phyloP scores from a whole-genome alignment of 2,329 filamentous ascomycete genomes.

The Falciphora oryzae region DNA sequence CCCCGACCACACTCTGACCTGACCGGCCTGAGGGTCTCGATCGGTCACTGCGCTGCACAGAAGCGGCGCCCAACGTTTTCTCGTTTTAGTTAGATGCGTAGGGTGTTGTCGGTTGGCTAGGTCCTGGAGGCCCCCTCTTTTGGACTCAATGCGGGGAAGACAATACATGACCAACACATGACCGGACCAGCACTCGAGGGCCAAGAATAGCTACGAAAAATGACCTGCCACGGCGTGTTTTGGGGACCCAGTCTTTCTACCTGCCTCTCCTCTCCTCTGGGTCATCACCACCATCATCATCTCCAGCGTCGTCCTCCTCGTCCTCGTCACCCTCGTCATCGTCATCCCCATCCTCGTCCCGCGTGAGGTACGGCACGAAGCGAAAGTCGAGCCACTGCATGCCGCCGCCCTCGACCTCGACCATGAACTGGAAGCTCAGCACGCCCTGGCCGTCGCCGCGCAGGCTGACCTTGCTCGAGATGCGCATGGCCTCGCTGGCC shows the following conservation, averaged over 20 bases:
- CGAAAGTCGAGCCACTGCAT: slow-evolving; percentile 77
- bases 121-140: too few relatives aligned
- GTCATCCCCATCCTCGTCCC: slow-evolving; percentile 39
- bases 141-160: too few relatives aligned
- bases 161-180: too few relatives aligned
- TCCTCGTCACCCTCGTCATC: slow-evolving; percentile 28
- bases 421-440: slow-evolving; percentile 91
- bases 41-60: too few relatives aligned
- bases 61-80: too few relatives aligned
- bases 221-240: too few relatives aligned
- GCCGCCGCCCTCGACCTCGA: slow-evolving; percentile 69
- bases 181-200: too few relatives aligned
- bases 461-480: slow-evolving; percentile 87
- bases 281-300: slow-evolving; percentile 1
- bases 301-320: slow-evolving; percentile 17
- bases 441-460: slow-evolving; percentile 85
- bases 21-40: too few relatives aligned
- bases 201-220: too few relatives aligned
- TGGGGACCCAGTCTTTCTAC: not conserved
- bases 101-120: too few relatives aligned
- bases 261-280: not conserved
- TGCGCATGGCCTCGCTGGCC: slow-evolving; percentile 85
- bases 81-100: too few relatives aligned
- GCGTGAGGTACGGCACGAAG: slow-evolving; percentile 69
- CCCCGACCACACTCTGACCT: too few relatives aligned